A percentile compares a stretch with the other conserved stretches of the same genome.
Conservation (phyloP, 345 rosid genomes). For the Turritis glabra region DNA sequence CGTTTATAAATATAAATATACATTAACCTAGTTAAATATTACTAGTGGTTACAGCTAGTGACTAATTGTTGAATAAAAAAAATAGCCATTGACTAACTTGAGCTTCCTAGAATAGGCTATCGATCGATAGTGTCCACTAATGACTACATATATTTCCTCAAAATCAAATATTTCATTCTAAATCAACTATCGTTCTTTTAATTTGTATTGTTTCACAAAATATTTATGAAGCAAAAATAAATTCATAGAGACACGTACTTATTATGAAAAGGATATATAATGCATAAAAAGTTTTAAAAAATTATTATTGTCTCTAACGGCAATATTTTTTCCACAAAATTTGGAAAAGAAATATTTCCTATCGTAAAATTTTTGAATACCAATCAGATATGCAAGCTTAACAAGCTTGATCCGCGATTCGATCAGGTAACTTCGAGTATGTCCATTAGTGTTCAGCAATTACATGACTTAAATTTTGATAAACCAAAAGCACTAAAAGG, state of each 20-base stretch:
- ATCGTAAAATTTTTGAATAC: neutral
- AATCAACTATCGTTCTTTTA: neutral
- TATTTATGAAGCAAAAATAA: neutral
- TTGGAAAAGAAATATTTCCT: neutral
- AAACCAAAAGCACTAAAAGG: neutral
- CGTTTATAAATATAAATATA: neutral
- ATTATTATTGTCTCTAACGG: neutral
- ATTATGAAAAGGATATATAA: neutral
- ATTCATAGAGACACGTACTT: neutral
- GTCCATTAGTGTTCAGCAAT: neutral
- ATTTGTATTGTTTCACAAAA: neutral
- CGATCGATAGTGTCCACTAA: neutral
- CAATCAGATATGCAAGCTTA: neutral
- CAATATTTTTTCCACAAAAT: neutral
- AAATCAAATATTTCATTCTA: neutral
- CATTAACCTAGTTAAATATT: neutral
- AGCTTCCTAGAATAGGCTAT: slow-evolving; percentile 1
- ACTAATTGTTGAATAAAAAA: neutral
- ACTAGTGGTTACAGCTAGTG: slow-evolving; percentile 3
- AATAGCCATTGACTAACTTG: neutral
- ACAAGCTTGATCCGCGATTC: neutral
- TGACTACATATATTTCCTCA: neutral
- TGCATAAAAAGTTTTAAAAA: neutral
- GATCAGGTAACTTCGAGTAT: neutral
- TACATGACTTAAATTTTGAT: neutral